Evolutionary conservation across 176 grass and related monocot genomes (phyloP), one percentile per base, ranked within the genome.

Genomic region (Juncus effusus): DNA sequence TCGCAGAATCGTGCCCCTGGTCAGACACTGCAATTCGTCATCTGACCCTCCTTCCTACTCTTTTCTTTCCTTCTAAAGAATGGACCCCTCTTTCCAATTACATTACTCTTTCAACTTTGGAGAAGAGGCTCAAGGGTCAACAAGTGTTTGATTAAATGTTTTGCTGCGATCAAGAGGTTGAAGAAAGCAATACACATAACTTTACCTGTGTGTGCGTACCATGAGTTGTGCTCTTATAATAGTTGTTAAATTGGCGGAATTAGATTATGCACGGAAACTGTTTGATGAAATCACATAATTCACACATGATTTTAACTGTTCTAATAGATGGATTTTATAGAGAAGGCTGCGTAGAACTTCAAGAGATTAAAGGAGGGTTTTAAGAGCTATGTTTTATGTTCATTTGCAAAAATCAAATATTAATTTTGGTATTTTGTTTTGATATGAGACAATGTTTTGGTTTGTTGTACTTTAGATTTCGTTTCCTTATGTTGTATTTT

Each of bases 71-170:
- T 28, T 28, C 19, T 28, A 28, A 28, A 28, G 19, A 1, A 28
- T 28, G 19, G 19, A 28, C 19, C 19, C n/a, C 19, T 28, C 19
- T 28, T 28, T 28, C 19, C 19, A 28, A 1, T 28, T 28, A 28
- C 19, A 28, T 28, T 28, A 28, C 19, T 28, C 19, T 28, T 28
- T 28, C 19, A 28, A 28, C 19, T 28, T 28, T 28, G 19, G 19
- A 28, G 80, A 84, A 5, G 88, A 86, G 82, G 93, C 93, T 19
- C 87, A 96, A 64, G 92, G 82, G 82, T 70, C 13, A 80, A 85
- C 82, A 84, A 84, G 54, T 40, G 74, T 4, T 83, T 86, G 87
- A 78, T 81, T n/a, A 74, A 58, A 41, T 79, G 77, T 42, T 96
- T 91, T 16, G 61, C 77, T 37, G 88, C 91, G 77, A 16, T 61